These are phyloP conservation scores for Chalciporus sp. DNA, from an alignment of 1,284 basidiomycete genomes.

Conservation along the genomic window DNA sequence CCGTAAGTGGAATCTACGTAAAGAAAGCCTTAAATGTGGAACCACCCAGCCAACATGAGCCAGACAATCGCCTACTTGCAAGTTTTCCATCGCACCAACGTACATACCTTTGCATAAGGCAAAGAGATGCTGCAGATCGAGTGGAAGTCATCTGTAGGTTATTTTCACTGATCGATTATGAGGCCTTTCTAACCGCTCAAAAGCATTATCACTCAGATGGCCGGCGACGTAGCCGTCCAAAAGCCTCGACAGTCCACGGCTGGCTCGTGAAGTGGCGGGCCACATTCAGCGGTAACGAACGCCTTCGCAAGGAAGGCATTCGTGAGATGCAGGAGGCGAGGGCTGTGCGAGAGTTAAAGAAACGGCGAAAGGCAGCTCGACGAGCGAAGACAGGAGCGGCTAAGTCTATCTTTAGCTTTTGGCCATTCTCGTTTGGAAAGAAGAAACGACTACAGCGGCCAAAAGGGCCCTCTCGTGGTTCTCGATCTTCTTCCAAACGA, in stretches of 20 bases:
- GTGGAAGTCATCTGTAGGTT: constrained; percentile 42
- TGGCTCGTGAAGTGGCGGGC: constrained; percentile 81
- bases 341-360: constrained; percentile 27
- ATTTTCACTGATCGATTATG: constrained; percentile 5
- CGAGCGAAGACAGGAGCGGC: constrained; percentile 17
- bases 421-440: constrained; percentile 23
- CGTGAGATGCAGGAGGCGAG: constrained; percentile 60
- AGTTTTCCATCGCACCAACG: constrained; percentile 10
- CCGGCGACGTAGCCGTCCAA: constrained; percentile 48
- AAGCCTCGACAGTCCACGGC: constrained; percentile 69
- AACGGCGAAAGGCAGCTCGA: constrained; percentile 25
- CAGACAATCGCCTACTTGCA: constrained; percentile 10
- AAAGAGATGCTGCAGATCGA: constrained; percentile 39
- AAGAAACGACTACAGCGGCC: constrained; percentile 10
- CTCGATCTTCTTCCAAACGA: constrained; percentile 15
- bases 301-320: constrained; percentile 49
- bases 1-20: background rate
- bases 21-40: constrained; percentile 28
- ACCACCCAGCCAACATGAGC: background rate
- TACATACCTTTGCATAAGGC: constrained; percentile 5
- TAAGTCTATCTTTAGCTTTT: constrained; percentile 14
- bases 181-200: constrained; percentile 8
- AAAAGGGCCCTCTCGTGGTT: constrained; percentile 3
- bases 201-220: constrained; percentile 52
- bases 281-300: constrained; percentile 66